Conservation (phyloP, 768 basidiomycete species). For the Cyclocybe cylindracea region DNA sequence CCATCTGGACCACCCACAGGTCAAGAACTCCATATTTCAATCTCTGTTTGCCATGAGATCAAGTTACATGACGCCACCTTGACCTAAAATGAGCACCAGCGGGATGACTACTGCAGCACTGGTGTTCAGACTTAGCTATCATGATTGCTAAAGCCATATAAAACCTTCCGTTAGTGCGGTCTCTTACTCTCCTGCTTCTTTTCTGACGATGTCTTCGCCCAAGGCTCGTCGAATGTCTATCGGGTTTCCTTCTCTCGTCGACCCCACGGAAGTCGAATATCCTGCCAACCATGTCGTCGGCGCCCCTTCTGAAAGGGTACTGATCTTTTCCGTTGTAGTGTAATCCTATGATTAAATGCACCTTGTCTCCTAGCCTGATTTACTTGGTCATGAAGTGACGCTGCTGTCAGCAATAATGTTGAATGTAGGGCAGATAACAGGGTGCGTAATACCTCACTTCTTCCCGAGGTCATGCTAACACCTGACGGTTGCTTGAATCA, state of each 20-base stretch:
- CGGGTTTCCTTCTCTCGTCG: too few relatives aligned
- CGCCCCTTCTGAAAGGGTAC: constrained; percentile 30
- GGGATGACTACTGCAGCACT: too few relatives aligned
- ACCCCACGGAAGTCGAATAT: background rate
- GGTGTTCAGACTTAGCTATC: too few relatives aligned
- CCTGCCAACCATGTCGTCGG: constrained; percentile 4
- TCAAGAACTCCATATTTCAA: too few relatives aligned
- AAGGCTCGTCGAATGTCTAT: too few relatives aligned
- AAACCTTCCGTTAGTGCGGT: too few relatives aligned
- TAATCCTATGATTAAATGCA: background rate
- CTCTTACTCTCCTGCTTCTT: too few relatives aligned
- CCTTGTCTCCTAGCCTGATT: constrained; percentile 20
- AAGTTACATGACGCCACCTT: constrained; percentile 10
- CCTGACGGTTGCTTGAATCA: constrained; percentile 5
- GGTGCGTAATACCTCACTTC: constrained; percentile 16
- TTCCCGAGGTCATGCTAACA: background rate
- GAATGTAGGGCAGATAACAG: constrained; percentile 35
- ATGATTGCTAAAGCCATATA: too few relatives aligned
- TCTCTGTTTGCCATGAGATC: too few relatives aligned
- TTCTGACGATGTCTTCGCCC: too few relatives aligned
- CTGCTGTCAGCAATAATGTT: constrained; percentile 37
- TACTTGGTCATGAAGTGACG: constrained; percentile 33
- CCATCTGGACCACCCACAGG: too few relatives aligned
- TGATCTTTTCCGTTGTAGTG: background rate
- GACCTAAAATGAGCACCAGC: background rate